Conservation (phyloP, 2,329 filamentous ascomycete genomes). For the Hypoxylon sp. region DNA sequence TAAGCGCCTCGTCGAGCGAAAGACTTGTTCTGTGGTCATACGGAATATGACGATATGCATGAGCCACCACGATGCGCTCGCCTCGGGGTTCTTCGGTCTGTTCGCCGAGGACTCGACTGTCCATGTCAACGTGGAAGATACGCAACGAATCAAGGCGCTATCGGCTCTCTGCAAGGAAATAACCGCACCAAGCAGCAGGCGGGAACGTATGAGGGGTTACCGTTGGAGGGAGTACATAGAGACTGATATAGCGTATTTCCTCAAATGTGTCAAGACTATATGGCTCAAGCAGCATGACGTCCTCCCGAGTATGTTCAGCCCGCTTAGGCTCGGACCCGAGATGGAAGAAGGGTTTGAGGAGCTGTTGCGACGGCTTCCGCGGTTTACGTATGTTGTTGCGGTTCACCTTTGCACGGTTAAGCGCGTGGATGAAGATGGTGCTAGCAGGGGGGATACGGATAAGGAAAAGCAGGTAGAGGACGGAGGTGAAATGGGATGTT, state of each 20-base stretch:
- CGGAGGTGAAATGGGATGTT: not conserved
- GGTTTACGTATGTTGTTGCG: not conserved
- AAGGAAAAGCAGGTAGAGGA: no score
- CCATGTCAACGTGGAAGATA: not conserved
- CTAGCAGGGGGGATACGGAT: no score
- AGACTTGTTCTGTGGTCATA: conserved; percentile 4
- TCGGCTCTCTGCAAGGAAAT: not conserved
- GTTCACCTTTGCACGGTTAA: not conserved
- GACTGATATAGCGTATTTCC: not conserved
- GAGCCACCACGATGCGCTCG: not conserved
- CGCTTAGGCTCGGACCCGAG: not conserved
- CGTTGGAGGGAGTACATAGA: not conserved
- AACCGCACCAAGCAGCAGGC: no score
- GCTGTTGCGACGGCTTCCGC: not conserved
- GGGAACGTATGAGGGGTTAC: not conserved
- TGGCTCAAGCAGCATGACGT: not conserved
- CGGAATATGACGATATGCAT: not conserved
- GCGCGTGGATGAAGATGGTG: not conserved
- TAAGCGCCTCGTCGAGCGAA: not conserved
- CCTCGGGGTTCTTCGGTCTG: not conserved
- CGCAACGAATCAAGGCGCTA: not conserved
- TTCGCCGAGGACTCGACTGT: not conserved
- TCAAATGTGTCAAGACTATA: not conserved
- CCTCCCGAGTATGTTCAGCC: not conserved
- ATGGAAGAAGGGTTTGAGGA: not conserved